phyloP scores from a whole-genome alignment of 2,329 filamentous ascomycete genomes.

The Paecilomyces variotii region DNA sequence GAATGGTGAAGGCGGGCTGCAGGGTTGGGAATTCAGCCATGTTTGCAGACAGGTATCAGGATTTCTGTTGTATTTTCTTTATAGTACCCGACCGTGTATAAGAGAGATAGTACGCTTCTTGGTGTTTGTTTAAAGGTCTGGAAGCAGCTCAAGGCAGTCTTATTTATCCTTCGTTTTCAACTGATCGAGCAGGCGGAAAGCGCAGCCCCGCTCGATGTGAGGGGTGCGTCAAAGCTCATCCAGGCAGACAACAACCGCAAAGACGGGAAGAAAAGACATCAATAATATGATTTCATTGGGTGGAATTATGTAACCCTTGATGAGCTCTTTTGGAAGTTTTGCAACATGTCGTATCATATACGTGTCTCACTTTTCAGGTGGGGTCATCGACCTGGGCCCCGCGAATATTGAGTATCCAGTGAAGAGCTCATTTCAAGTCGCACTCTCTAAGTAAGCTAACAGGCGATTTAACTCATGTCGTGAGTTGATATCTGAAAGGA shows the following conservation, averaged over 20 bases:
- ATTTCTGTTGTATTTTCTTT: neutral
- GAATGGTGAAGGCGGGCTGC: constrained; percentile 34
- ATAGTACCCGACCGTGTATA: neutral
- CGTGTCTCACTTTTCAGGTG: too few species aligned
- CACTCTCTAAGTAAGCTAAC: too few species aligned
- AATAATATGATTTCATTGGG: neutral
- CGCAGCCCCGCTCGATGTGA: neutral
- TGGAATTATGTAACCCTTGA: too few species aligned
- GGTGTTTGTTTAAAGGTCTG: neutral
- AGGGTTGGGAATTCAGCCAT: constrained; percentile 32
- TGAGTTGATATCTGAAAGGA: too few species aligned
- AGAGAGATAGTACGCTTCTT: neutral
- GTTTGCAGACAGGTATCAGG: neutral
- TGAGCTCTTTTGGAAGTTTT: too few species aligned
- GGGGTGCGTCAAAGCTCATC: neutral
- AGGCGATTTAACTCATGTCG: too few species aligned
- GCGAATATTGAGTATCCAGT: too few species aligned
- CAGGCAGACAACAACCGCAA: neutral
- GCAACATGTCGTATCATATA: too few species aligned
- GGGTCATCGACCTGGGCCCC: too few species aligned
- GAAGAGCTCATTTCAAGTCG: too few species aligned
- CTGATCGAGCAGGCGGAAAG: neutral
- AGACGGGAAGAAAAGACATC: neutral
- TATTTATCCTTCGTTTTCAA: neutral
- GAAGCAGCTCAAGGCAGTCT: neutral